phyloP scores from a whole-genome alignment of 2,329 filamentous ascomycete genomes.

The Trichoderma sp. region DNA sequence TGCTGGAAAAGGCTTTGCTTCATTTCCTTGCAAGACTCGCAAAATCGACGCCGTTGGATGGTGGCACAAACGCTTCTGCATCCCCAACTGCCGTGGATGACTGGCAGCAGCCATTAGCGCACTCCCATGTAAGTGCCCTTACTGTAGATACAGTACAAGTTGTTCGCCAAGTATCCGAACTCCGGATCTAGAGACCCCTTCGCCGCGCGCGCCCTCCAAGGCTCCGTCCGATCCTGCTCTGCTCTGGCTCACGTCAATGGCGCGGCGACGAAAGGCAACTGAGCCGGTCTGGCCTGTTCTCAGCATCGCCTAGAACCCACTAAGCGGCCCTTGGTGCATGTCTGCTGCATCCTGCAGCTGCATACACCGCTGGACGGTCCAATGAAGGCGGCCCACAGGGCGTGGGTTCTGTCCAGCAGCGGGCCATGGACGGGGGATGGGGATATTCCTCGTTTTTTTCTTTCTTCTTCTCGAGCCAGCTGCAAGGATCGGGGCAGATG shows the following conservation, averaged over 20 bases:
- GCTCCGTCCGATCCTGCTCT: not conserved
- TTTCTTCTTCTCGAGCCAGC: not conserved
- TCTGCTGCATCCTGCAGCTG: conserved; percentile 19
- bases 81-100: not conserved
- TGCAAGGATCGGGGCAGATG: conserved; percentile 19
- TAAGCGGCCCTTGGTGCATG: conserved; percentile 20
- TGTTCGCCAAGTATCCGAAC: conserved; percentile 7
- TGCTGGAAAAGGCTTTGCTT: not conserved
- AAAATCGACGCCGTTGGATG: not conserved
- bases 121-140: not conserved
- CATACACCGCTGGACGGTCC: conserved; percentile 20
- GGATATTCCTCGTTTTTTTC: not conserved
- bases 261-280: not conserved
- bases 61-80: not conserved
- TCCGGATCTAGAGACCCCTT: conserved; percentile 15
- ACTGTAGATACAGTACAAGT: no score
- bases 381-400: conserved; percentile 14
- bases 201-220: conserved; percentile 11
- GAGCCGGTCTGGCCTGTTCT: conserved; percentile 10
- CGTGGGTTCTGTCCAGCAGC: conserved; percentile 17
- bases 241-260: not conserved
- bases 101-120: not conserved
- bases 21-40: not conserved
- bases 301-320: conserved; percentile 21
- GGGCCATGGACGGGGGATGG: not conserved